Conservation (phyloP, 352 stramenopile genomes). For the Phytopythium oedochilum region DNA sequence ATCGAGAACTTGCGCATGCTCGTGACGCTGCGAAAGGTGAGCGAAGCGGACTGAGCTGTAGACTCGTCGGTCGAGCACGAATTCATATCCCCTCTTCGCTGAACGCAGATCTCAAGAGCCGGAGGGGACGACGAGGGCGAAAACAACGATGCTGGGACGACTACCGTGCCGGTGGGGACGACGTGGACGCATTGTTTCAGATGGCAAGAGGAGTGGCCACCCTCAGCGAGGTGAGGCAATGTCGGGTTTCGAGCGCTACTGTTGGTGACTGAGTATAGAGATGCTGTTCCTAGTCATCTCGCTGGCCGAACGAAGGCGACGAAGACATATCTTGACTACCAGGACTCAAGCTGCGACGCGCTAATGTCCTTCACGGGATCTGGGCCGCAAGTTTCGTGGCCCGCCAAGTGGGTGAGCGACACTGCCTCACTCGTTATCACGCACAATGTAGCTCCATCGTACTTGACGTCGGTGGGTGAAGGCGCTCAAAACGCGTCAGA, state of each 20-base stretch:
- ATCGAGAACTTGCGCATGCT: conserved; percentile 63
- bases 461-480: not conserved
- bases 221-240: not conserved
- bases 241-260: not conserved
- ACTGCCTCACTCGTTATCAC: not conserved
- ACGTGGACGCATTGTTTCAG: conserved; percentile 44
- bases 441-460: not conserved
- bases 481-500: not conserved
- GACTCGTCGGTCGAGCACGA: not conserved
- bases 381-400: conserved; percentile 5
- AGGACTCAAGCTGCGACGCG: conserved; percentile 4
- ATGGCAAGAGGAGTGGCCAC: conserved; percentile 48
- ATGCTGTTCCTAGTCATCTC: not conserved
- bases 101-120: not conserved
- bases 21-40: conserved; percentile 60
- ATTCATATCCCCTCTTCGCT: no score
- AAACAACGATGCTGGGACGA: not conserved
- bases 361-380: not conserved
- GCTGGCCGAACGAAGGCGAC: not conserved
- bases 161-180: conserved; percentile 16
- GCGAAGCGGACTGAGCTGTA: not conserved
- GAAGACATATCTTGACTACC: not conserved
- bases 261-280: not conserved
- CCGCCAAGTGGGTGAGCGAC: conserved; percentile 1
- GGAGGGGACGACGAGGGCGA: not conserved